A percentile compares a stretch with the other conserved stretches of the same genome.
These are phyloP conservation scores for Adansonia madagascariensis DNA, from an alignment of 441 rosid genomes.

Conservation along the genomic window DNA sequence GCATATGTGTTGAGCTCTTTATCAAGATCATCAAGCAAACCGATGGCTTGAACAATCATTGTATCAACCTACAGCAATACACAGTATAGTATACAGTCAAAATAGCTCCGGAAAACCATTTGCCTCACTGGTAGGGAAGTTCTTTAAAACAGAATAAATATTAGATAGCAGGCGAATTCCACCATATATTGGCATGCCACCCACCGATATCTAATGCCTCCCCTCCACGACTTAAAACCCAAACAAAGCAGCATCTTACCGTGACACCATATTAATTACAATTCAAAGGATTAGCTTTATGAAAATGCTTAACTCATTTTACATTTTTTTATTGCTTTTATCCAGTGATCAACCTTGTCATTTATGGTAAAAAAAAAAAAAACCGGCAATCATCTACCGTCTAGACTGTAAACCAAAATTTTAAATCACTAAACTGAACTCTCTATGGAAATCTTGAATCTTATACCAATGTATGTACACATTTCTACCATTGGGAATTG, in stretches of 20 bases:
- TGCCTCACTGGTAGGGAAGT: neutral
- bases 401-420: too few relatives aligned
- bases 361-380: too few relatives aligned
- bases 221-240: neutral
- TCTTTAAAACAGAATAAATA: neutral
- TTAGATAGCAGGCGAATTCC: neutral
- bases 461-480: neutral
- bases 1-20: slow-evolving; percentile 86
- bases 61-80: slow-evolving; percentile 68
- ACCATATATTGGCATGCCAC: neutral
- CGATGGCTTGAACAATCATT: slow-evolving; percentile 93
- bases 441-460: neutral
- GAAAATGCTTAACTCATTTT: neutral
- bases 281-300: neutral
- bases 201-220: neutral
- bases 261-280: too few relatives aligned
- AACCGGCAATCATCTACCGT: too few relatives aligned
- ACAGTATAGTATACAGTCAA: neutral
- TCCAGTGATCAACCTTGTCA: too few relatives aligned
- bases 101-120: neutral
- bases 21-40: slow-evolving; percentile 88
- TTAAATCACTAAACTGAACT: too few relatives aligned
- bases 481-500: neutral
- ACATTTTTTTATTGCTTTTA: too few relatives aligned
- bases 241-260: neutral